phyloP scores from a whole-genome alignment of 2,329 filamentous ascomycete genomes.

The Paecilomyces dactylethromorphus region DNA sequence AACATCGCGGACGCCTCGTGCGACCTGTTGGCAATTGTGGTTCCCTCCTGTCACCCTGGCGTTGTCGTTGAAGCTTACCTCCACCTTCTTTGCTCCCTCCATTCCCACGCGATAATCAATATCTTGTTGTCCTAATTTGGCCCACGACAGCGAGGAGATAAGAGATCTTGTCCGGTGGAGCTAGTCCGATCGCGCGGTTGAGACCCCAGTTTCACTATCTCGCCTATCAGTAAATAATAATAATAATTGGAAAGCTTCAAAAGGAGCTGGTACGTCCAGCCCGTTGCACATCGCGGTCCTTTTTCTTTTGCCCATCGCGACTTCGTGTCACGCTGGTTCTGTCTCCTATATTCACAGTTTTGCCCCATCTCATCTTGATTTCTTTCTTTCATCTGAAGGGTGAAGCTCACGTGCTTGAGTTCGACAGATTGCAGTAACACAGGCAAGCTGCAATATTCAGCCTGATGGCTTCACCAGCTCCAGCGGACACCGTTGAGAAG shows the following conservation, averaged over 20 bases:
- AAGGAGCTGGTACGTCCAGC: neutral
- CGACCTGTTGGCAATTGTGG: neutral
- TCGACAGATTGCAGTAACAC: neutral
- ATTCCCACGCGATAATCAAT: neutral
- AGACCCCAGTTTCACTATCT: neutral
- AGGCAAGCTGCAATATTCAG: neutral
- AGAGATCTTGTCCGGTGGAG: neutral
- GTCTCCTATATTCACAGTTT: neutral
- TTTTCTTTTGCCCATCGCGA: neutral
- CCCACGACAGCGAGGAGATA: neutral
- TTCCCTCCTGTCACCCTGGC: neutral
- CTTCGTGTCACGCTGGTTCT: neutral
- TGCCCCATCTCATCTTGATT: neutral
- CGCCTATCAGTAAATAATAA: neutral
- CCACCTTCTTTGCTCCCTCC: neutral
- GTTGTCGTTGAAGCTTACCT: neutral
- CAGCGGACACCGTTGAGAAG: conserved; percentile 4
- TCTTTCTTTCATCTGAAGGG: neutral
- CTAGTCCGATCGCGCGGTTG: neutral
- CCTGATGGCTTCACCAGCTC: neutral
- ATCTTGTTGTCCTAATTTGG: neutral
- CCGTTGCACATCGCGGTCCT: neutral
- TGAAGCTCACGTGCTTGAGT: neutral
- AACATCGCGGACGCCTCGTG: neutral
- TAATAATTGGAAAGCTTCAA: neutral